phyloP scores from a whole-genome alignment of 2,329 filamentous ascomycete genomes.

The Clarireedia sp. region DNA sequence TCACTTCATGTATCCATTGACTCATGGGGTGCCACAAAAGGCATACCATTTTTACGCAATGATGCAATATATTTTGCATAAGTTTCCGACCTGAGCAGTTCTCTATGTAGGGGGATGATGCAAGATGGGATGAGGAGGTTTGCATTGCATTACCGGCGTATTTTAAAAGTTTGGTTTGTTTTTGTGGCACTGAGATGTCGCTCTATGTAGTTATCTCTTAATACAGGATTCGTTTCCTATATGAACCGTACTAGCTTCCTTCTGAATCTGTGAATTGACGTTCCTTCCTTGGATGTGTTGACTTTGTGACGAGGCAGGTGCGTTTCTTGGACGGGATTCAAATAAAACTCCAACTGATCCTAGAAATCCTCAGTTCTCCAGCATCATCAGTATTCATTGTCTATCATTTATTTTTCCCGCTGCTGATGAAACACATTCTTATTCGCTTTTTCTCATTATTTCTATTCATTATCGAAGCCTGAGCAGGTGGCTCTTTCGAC shows the following conservation, averaged over 20 bases:
- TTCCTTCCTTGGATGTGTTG: not conserved
- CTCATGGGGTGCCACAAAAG: slow-evolving; percentile 3
- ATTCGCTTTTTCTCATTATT: not conserved
- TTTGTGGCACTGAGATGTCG: slow-evolving; percentile 2
- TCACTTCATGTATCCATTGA: slow-evolving; percentile 14
- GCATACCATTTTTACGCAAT: not conserved
- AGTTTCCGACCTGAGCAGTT: slow-evolving; percentile 28
- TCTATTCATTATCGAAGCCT: not conserved
- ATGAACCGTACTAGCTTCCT: not conserved
- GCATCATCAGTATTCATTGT: not conserved
- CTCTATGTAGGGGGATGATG: slow-evolving; percentile 23
- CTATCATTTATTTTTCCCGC: slow-evolving; percentile 1
- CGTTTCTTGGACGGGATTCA: too few species aligned
- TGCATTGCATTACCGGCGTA: slow-evolving; percentile 29
- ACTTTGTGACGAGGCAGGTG: not conserved
- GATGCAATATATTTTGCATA: slow-evolving; percentile 24
- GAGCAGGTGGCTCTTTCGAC: not conserved
- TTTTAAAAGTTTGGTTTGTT: slow-evolving; percentile 24
- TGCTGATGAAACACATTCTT: slow-evolving; percentile 5
- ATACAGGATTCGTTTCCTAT: slow-evolving; percentile 12
- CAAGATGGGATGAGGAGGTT: slow-evolving; percentile 28
- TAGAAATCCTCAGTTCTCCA: not conserved
- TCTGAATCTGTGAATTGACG: not conserved
- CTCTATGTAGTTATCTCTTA: slow-evolving; percentile 1
- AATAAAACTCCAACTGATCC: not conserved